phyloP scores from a whole-genome alignment of 1,139 yeast species.

The Geotrichum citri-aurantii region DNA sequence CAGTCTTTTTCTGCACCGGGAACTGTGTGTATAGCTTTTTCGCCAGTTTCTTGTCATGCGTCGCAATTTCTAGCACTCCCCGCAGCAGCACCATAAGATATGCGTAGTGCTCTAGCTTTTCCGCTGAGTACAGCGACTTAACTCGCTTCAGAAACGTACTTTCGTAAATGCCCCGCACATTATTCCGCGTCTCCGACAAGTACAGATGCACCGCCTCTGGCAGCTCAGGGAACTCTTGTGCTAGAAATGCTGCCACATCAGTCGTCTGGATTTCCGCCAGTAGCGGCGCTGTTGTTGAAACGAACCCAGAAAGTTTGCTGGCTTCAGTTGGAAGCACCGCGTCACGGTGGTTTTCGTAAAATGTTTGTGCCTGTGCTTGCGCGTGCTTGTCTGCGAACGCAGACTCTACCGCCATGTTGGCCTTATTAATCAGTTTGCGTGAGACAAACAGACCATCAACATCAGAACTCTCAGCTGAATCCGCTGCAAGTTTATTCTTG shows the following conservation, averaged over 20 bases:
- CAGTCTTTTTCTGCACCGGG: background rate
- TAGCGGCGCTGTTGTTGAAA: background rate
- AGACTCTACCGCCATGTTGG: background rate
- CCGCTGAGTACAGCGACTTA: background rate
- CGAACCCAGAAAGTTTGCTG: background rate
- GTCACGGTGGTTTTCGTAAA: background rate
- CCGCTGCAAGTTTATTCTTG: background rate
- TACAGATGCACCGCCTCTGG: background rate
- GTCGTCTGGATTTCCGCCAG: background rate
- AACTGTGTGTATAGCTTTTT: conserved; percentile 12
- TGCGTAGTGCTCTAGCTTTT: background rate
- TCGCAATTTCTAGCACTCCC: conserved; percentile 17
- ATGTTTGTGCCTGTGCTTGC: background rate
- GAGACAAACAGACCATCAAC: background rate
- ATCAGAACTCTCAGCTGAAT: background rate
- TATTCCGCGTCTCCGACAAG: background rate
- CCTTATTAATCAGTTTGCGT: background rate
- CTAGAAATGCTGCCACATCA: background rate
- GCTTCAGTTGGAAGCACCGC: background rate
- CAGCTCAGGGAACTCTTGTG: background rate
- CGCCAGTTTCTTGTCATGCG: conserved; percentile 20
- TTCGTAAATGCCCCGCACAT: background rate
- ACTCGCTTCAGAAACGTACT: background rate
- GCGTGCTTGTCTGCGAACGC: background rate
- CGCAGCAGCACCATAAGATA: conserved; percentile 19